phyloP scores from a whole-genome alignment of 2,329 filamentous ascomycete genomes.

The Fusarium austroafricanum region DNA sequence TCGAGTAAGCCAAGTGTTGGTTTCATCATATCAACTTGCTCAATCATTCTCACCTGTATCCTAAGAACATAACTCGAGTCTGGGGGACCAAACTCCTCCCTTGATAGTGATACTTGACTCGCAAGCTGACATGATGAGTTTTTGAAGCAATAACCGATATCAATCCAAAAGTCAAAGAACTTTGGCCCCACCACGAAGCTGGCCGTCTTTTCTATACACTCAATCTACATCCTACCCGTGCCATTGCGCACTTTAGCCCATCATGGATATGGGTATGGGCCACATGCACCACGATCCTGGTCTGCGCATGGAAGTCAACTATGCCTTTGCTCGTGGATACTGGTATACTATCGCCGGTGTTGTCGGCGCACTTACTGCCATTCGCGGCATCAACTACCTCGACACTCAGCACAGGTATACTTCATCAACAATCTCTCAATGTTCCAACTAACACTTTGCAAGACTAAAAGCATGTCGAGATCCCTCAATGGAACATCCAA shows the following conservation, averaged over 20 bases:
- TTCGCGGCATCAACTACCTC: conserved; percentile 58
- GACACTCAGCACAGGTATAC: conserved; percentile 57
- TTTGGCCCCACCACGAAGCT: conserved; percentile 3
- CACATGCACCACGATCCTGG: conserved; percentile 47
- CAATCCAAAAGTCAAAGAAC: neutral
- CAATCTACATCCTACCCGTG: neutral
- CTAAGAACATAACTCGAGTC: neutral
- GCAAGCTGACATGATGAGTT: neutral
- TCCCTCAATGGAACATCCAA: conserved; percentile 61
- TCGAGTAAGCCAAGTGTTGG: neutral
- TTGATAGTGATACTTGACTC: neutral
- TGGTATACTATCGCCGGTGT: conserved; percentile 69
- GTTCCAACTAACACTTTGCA: neutral
- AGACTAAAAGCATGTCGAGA: conserved; percentile 62
- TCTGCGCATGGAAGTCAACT: conserved; percentile 58
- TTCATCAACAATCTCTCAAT: rapidly evolving
- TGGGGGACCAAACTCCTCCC: neutral
- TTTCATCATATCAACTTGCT: conserved; percentile 30
- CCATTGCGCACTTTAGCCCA: conserved; percentile 11
- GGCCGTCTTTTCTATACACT: neutral
- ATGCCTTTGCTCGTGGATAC: conserved; percentile 64
- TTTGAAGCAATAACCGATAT: neutral
- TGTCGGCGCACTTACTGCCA: conserved; percentile 55
- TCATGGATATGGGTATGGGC: conserved; percentile 49
- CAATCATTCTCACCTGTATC: conserved; percentile 26